Conservation (phyloP, 805 yeast genomes). For the Kuraishia hungarica region DNA sequence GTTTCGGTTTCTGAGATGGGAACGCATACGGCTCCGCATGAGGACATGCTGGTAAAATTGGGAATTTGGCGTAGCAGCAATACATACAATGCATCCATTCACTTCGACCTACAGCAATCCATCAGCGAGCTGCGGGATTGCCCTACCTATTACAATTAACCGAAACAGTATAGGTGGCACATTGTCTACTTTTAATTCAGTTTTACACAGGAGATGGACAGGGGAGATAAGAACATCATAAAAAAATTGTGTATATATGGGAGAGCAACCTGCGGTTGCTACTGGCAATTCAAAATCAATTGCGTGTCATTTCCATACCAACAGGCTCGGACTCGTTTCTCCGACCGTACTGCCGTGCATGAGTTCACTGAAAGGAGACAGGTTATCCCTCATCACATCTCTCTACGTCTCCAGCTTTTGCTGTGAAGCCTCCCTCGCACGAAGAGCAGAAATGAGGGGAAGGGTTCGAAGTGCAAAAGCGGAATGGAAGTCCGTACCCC, state of each 20-base stretch:
- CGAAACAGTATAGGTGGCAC: background rate
- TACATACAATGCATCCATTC: too few relatives aligned
- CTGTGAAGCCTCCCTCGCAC: too few relatives aligned
- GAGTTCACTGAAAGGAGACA: background rate
- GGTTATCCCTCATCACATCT: background rate
- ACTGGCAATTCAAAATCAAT: background rate
- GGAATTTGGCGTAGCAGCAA: background rate
- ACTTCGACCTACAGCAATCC: background rate
- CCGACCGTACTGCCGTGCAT: background rate
- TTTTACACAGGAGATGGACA: too few relatives aligned
- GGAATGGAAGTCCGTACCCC: background rate
- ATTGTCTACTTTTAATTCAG: too few relatives aligned
- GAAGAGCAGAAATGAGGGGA: background rate
- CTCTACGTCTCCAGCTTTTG: too few relatives aligned
- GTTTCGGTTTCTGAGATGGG: background rate
- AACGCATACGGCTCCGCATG: background rate
- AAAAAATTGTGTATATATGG: too few relatives aligned
- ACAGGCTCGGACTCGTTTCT: background rate
- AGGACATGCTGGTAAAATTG: background rate
- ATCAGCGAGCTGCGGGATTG: background rate
- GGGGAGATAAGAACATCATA: too few relatives aligned
- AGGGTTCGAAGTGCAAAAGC: background rate
- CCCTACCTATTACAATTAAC: background rate
- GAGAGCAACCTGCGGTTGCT: background rate
- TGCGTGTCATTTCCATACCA: background rate